Evolutionary conservation across 768 basidiomycete genomes (phyloP), one percentile per base, ranked within the genome.

Genomic region (Serendipita sp.): DNA sequence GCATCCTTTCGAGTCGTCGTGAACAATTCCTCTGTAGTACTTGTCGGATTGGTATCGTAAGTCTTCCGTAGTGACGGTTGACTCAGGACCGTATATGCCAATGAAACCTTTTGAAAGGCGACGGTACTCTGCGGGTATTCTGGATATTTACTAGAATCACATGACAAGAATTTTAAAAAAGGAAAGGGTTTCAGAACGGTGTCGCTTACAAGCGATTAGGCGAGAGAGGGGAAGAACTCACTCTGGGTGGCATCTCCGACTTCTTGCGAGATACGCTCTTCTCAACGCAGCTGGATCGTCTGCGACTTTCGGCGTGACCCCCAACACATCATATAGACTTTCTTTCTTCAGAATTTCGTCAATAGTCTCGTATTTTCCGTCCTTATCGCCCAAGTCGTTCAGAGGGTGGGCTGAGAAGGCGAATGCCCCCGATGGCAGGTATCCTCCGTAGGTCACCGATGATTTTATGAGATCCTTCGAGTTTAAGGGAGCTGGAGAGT

Each of bases 191-290:
- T 45, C 13, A 58, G 34, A 48, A 3, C 2, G 34, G 34, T 38
- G 38, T 41, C 45, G 41, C 11, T 4, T 44, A 34, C 34, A 44
- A 23, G 56, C n/a, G 38, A 10, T 52, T 52, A 23, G 16, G 48
- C 35, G 46, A 16, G 35, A 51, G 64, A 51, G 64, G 18, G n/a
- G 41, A 36, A 41, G 18, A 63, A 80, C 88, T 67, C 66, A 91
- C 91, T 93, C 91, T 75, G 91, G 91, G 70, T 92, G 91, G 68
- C 89, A 91, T 5, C 82, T 79, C 68, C 78, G 80, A 72, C 88
- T 90, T 36, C 89, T 78, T 0, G 80, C 75, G 63, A 93, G 81
- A 73, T 91, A 93, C 18, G 87, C 88, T 30, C 88, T 78, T 46
- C 91, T 74, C 44, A 91, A 79, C 41, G 83, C 73, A 67, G 83